Conservation (phyloP, 2,329 filamentous ascomycete genomes). For the Cercospora sp. region DNA sequence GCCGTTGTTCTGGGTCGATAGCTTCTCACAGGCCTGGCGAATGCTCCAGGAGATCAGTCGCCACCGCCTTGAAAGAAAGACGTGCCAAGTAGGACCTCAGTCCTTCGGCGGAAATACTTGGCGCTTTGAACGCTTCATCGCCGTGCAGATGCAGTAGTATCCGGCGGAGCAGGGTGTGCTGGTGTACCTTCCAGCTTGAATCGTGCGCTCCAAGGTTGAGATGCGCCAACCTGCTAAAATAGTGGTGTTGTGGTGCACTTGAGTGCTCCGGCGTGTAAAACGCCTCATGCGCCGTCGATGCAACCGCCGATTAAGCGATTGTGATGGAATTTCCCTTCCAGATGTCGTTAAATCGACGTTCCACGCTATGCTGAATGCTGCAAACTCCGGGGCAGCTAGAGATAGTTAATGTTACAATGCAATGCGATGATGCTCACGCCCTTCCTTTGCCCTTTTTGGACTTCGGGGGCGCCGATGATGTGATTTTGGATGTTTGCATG, state of each 20-base stretch:
- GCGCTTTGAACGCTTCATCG: not conserved
- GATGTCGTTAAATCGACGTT: conserved; percentile 19
- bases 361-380: conserved; percentile 28
- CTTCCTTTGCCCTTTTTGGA: conserved; percentile 44
- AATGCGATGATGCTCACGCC: conserved; percentile 13
- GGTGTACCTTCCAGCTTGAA: not conserved
- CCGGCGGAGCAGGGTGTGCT: not conserved
- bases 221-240: not conserved
- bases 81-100: not conserved
- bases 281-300: conserved; percentile 16
- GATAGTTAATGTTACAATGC: conserved; percentile 22
- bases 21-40: not conserved
- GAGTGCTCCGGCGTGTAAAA: conserved; percentile 13
- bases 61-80: not conserved
- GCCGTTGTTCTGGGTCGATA: not conserved
- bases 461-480: conserved; percentile 54
- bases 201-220: not conserved
- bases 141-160: not conserved
- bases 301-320: conserved; percentile 22
- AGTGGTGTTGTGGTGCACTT: conserved; percentile 24
- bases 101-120: not conserved
- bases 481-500: conserved; percentile 72
- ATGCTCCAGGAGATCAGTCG: not conserved
- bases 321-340: conserved; percentile 17
- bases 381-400: conserved; percentile 10